Conservation (phyloP, 2,329 filamentous ascomycete genomes). For the Cordyceps fumosorosea region DNA sequence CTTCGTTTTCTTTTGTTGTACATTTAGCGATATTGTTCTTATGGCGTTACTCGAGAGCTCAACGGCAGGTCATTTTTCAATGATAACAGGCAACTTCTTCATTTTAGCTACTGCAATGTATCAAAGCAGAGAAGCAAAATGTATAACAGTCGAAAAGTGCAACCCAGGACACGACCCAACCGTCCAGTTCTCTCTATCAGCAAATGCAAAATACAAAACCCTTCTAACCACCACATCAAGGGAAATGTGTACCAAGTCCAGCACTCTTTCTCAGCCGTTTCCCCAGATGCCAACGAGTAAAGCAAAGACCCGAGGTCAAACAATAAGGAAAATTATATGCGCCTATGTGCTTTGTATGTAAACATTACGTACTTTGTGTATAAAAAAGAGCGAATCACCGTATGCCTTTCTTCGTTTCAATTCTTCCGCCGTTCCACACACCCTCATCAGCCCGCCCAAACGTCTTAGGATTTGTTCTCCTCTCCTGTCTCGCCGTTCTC, state of each 20-base stretch:
- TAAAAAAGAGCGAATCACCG: background rate
- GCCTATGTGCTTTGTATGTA: constrained; percentile 20
- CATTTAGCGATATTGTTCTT: background rate
- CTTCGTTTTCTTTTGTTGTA: too few relatives aligned
- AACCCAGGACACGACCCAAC: background rate
- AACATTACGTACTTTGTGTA: constrained; percentile 30
- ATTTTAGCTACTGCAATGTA: background rate
- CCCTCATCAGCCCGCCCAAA: background rate
- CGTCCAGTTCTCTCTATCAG: too few relatives aligned
- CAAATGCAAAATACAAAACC: too few relatives aligned
- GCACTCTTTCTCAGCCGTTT: background rate
- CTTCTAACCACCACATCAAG: background rate
- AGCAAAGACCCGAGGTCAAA: background rate
- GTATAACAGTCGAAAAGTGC: background rate
- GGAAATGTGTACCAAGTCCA: background rate
- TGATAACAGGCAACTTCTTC: background rate
- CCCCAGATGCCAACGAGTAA: background rate
- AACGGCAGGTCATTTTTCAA: too few relatives aligned
- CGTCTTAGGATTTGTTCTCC: background rate
- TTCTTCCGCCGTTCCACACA: background rate
- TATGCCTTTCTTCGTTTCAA: background rate
- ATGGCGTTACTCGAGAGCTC: too few relatives aligned
- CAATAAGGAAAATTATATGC: constrained; percentile 4
- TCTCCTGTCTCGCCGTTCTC: constrained; percentile 14
- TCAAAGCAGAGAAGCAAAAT: background rate